Base-by-base conservation (phyloP, 805 yeast genomes). In the Tetrapisispora phaffii region DNA sequence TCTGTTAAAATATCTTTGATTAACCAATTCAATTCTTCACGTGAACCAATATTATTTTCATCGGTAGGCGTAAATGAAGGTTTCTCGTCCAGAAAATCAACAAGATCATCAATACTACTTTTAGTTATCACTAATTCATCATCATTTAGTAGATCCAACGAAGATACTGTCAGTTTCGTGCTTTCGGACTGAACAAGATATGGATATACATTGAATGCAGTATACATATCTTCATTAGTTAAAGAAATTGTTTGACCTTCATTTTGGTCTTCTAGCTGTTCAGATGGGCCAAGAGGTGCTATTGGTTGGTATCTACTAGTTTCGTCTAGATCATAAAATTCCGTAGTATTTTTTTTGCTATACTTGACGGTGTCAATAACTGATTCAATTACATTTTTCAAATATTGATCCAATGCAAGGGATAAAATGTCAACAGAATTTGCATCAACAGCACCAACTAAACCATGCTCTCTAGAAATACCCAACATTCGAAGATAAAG, bases 381-480 rank as follows among this genome's bases (percentile, higher is more conserved):
- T 50, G 77, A 76, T 55, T 86, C 93, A 6, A 90, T 65, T 10
- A 89, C 68, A 47, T 78, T 76, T 54, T 82, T 84, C 51, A 93
- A 64, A 64, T 88, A 90, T 29, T 75, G 71, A 57, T 90, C 97
- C 36, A 93, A 67, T 0, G 96, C 97, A n/a, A 84, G 63, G 20
- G 80, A 68, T 50, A 89, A 60, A 17, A 93, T 68, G 45, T 88
- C 95, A n/a, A 85, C 75, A 6, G 83, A 85, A 19, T 79, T 80
- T n/a, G 80, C 74, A 38, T 79, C 80, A n/a, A 90, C 71, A 15
- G 80, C 77, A 0, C 95, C 95, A 0, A 88, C 73, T 8, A 93
- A 67, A 0, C 98, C 98, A 59, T 87, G 79, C 57, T 93, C 97
- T 55, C 96, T 73, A 51, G 93, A 82, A 9, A 84, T 79, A 57